Percentiles rank a stretch among this genome's conserved stretches.
phyloP scores from a whole-genome alignment of 805 yeast species.

The Wickerhamiella brachini region DNA sequence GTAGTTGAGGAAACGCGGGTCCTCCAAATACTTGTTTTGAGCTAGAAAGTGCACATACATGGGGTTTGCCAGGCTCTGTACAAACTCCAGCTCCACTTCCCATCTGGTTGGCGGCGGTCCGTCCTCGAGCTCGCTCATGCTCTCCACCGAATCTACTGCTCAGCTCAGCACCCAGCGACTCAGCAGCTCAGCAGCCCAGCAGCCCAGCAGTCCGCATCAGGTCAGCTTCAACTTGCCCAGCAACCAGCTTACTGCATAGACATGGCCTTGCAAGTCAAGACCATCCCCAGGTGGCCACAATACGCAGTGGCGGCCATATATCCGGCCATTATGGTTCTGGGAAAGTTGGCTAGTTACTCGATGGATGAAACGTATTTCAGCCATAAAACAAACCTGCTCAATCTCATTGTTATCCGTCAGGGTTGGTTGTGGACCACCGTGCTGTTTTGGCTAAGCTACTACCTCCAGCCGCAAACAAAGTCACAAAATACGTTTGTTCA shows the following conservation, averaged over 20 bases:
- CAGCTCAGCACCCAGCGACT: neutral
- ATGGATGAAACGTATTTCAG: conserved; percentile 22
- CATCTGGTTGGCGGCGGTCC: conserved; percentile 36
- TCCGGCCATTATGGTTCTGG: conserved; percentile 7
- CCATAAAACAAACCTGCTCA: conserved; percentile 51
- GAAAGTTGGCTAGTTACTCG: conserved; percentile 7
- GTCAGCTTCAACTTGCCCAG: no score
- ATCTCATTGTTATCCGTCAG: conserved; percentile 61
- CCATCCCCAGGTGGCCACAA: conserved; percentile 1
- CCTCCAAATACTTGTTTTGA: conserved; percentile 63
- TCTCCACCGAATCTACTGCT: neutral
- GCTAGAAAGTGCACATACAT: conserved; percentile 79
- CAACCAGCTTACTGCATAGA: neutral
- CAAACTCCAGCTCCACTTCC: conserved; percentile 88
- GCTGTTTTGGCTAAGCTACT: conserved; percentile 22
- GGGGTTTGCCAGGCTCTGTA: conserved; percentile 80
- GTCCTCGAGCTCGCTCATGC: conserved; percentile 21
- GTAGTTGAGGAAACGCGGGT: conserved; percentile 59
- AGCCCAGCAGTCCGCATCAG: no score
- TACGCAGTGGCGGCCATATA: conserved; percentile 4
- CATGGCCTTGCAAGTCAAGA: neutral
- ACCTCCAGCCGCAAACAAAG: conserved; percentile 5
- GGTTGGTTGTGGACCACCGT: conserved; percentile 89
- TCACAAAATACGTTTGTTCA: neutral
- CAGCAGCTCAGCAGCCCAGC: no score